These are phyloP conservation scores for Fusarium keratoplasticum DNA, from an alignment of 2,329 filamentous ascomycete genomes.

Conservation along the genomic window DNA sequence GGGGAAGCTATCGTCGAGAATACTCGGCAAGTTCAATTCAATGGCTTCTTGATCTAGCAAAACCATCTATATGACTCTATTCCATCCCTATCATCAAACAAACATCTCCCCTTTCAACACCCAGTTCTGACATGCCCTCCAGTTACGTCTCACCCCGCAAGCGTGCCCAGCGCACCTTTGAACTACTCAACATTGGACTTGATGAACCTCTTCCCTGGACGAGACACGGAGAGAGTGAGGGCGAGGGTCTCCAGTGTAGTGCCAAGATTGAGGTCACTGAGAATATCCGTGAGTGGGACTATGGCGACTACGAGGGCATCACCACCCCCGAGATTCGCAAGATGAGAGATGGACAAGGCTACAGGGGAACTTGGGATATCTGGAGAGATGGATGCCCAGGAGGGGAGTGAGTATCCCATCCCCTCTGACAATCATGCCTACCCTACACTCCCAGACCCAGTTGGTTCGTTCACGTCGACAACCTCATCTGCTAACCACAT, in stretches of 20 bases:
- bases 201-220: slow-evolving; percentile 78
- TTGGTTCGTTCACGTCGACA: neutral
- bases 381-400: slow-evolving; percentile 90
- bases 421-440: neutral
- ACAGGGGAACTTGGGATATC: slow-evolving; percentile 78
- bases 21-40: neutral
- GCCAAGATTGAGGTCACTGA: slow-evolving; percentile 76
- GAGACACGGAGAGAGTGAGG: slow-evolving; percentile 54
- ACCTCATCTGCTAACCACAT: slow-evolving; percentile 16
- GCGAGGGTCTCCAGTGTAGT: slow-evolving; percentile 60
- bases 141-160: slow-evolving; percentile 88
- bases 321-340: slow-evolving; percentile 76
- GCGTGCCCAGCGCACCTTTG: slow-evolving; percentile 89
- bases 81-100: neutral
- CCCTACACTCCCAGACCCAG: neutral
- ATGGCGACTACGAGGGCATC: slow-evolving; percentile 87
- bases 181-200: slow-evolving; percentile 82
- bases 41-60: neutral
- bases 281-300: slow-evolving; percentile 87
- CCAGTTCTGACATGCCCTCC: slow-evolving; percentile 11
- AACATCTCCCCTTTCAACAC: neutral
- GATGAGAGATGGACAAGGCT: slow-evolving; percentile 66
- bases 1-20: neutral
- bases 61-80: neutral
- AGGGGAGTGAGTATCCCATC: slow-evolving; percentile 74